Base-by-base conservation (phyloP, 805 yeast genomes). In the Candida krabiensis region DNA sequence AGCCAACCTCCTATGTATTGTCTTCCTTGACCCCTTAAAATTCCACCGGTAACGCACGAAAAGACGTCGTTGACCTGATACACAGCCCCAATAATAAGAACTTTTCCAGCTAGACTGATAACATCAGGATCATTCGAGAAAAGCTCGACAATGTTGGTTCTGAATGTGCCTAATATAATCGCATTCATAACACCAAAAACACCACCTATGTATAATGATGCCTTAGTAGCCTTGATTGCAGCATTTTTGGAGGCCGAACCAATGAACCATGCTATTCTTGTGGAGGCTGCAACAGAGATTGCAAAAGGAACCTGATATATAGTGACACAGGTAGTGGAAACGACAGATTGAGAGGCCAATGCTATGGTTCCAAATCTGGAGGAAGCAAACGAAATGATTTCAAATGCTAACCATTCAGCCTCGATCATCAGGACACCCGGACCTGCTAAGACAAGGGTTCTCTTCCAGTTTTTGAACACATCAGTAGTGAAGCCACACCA, bases 1-100 rank as follows among this genome's bases (percentile, higher is more conserved):
- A 79, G 70, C 35, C 70, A 69, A 2, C 84, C 83, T 0, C 84
- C 83, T 25, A 80, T 71, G 50, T 71, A 74, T 29, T 82, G 83
- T 58, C 77, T 77, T 12, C 91, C 91, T 63, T 83, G 90, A 5
- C 91, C 91, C 56, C 93, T 71, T 37, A 85, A 65, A 43, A 86
- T 72, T 12, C 91, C 91, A 12, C 87, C 89, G 1, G 85, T 75
- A 33, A 82, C 79, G 12, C 87, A 85, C 46, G 82, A 76, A 52
- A 79, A 62, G 9, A 82, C 80, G 59, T 85, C 93, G 38, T 76
- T 75, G 18, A 85, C 61, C 63, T 84, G 90, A 74, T 81, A 82
- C 22, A 77, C 52, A 1, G 89, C 85, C 32, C 80, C 74, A 30
- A 81, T 63, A 56, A 85, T 79, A 63, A 84, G 64, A 19, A 83